phyloP scores from a whole-genome alignment of 2,329 filamentous ascomycete species.

The Ceratocystis lukuohia region DNA sequence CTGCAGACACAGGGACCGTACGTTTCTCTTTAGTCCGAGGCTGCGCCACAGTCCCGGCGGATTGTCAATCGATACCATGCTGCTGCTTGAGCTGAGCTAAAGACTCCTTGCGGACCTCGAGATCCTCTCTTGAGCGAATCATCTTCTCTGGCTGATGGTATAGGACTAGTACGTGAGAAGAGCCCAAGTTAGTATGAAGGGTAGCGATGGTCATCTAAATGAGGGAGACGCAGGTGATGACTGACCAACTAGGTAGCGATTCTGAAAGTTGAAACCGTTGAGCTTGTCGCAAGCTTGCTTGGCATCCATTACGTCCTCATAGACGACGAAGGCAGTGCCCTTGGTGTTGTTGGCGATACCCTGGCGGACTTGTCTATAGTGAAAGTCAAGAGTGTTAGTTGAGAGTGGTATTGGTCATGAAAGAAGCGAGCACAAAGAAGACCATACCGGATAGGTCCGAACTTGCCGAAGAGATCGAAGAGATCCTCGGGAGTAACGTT shows the following conservation, averaged over 20 bases:
- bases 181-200: background rate
- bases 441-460: slow-evolving; percentile 69
- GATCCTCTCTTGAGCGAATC: slow-evolving; percentile 77
- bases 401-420: background rate
- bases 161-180: slow-evolving; percentile 33
- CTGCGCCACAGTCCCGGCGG: slow-evolving; percentile 52
- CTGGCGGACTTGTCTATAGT: slow-evolving; percentile 81
- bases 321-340: slow-evolving; percentile 97
- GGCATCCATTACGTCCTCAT: slow-evolving; percentile 97
- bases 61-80: slow-evolving; percentile 96
- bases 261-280: slow-evolving; percentile 99
- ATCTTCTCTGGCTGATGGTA: slow-evolving; percentile 55
- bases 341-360: slow-evolving; percentile 96
- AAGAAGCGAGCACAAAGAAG: slow-evolving; percentile 35
- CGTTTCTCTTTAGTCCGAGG: slow-evolving; percentile 23
- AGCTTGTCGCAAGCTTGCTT: slow-evolving; percentile 98
- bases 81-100: slow-evolving; percentile 96
- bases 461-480: slow-evolving; percentile 97
- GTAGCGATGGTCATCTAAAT: background rate
- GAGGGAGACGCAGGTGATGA: slow-evolving; percentile 23
- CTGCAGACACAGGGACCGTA: slow-evolving; percentile 18
- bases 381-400: background rate
- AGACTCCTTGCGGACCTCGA: slow-evolving; percentile 87
- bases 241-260: slow-evolving; percentile 93
- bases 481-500: slow-evolving; percentile 97